Evolutionary conservation across 345 rosid genomes (phyloP).

Genomic region (Murraya paniculata): DNA sequence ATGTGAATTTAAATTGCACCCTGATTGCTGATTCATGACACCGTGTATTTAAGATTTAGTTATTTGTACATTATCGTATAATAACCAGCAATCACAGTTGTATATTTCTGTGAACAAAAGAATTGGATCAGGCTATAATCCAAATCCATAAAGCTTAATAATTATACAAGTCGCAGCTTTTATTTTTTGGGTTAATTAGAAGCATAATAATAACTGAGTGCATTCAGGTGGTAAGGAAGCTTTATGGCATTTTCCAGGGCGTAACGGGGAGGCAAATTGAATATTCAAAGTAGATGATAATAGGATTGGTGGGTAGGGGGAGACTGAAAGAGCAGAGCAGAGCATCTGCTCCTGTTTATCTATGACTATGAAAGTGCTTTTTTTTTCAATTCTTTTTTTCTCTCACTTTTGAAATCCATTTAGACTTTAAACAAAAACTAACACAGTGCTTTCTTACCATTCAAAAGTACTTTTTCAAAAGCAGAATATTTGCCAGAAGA

Average conservation of each 20-base stretch:
- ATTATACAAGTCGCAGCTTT: too few species aligned
- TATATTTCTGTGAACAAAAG: too few species aligned
- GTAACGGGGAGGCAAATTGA: conserved; percentile 8
- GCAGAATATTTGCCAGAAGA: conserved; percentile 13
- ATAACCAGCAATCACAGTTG: too few species aligned
- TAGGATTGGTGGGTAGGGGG: not conserved
- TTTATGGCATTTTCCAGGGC: conserved; percentile 20
- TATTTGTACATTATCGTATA: too few species aligned
- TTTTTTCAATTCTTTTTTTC: not conserved
- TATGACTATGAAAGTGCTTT: not conserved
- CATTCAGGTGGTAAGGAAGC: not conserved
- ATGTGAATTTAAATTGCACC: too few species aligned
- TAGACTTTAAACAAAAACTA: conserved; percentile 8
- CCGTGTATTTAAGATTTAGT: too few species aligned
- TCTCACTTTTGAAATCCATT: conserved; percentile 5
- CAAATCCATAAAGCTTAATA: too few species aligned
- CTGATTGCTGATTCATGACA: too few species aligned
- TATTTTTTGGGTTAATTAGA: not conserved
- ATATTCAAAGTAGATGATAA: conserved; percentile 5
- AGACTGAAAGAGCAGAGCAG: not conserved
- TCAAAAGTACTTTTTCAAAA: conserved; percentile 19
- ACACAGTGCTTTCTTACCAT: not conserved
- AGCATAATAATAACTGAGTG: not conserved
- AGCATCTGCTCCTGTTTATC: conserved; percentile 7
- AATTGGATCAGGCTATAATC: too few species aligned